Evolutionary conservation across 352 stramenopile species (phyloP).

Genomic region (Phytopythium cucurbitacearum): DNA sequence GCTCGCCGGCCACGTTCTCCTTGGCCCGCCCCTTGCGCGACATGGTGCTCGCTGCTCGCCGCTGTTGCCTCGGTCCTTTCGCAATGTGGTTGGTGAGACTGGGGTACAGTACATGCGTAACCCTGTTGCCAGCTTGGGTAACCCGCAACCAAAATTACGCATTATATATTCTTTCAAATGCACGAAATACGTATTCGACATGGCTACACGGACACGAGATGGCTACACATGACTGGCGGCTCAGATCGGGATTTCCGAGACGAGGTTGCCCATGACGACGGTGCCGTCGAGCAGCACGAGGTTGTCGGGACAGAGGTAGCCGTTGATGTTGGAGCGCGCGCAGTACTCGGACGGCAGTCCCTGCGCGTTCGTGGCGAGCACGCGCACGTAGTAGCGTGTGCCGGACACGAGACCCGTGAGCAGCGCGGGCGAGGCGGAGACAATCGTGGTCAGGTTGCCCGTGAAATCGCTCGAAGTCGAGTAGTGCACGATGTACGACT

Average conservation of each 20-base stretch:
- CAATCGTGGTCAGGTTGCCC: slow-evolving; percentile 59
- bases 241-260: slow-evolving; percentile 32
- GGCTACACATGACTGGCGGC: no score
- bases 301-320: slow-evolving; percentile 70
- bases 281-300: slow-evolving; percentile 58
- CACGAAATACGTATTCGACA: no score
- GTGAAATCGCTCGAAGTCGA: slow-evolving; percentile 59
- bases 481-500: slow-evolving; percentile 94
- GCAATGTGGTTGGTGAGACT: background rate
- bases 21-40: slow-evolving; percentile 63
- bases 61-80: background rate
- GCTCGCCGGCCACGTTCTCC: slow-evolving; percentile 76
- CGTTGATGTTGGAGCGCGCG: slow-evolving; percentile 37
- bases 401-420: slow-evolving; percentile 62
- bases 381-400: slow-evolving; percentile 76
- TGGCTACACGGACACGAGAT: no score
- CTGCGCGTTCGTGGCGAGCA: slow-evolving; percentile 80
- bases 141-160: no score
- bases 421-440: slow-evolving; percentile 53
- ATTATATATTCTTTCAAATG: no score
- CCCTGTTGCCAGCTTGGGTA: no score
- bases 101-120: no score
- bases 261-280: slow-evolving; percentile 52
- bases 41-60: slow-evolving; percentile 14
- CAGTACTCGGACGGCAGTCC: slow-evolving; percentile 74